Evolutionary conservation across 805 yeast genomes (phyloP).

Genomic region (Soucietia sequanensis): DNA sequence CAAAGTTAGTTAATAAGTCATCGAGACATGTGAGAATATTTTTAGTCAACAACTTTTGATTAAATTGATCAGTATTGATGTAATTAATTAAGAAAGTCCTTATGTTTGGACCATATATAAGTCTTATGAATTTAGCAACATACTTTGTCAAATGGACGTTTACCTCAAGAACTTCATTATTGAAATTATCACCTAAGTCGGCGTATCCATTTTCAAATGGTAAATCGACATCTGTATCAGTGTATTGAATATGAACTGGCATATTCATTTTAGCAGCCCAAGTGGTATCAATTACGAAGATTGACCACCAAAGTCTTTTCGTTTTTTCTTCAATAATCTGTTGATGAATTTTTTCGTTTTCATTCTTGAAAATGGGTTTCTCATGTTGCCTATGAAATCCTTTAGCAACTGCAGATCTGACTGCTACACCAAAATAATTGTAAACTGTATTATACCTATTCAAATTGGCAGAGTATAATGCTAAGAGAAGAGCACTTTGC

Average conservation of each 20-base stretch:
- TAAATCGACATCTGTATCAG: slow-evolving; percentile 42
- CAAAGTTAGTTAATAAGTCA: slow-evolving; percentile 32
- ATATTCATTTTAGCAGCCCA: slow-evolving; percentile 40
- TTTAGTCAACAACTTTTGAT: slow-evolving; percentile 31
- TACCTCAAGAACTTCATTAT: slow-evolving; percentile 27
- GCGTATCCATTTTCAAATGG: slow-evolving; percentile 33
- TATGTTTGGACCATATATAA: slow-evolving; percentile 40
- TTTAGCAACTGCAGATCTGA: slow-evolving; percentile 35
- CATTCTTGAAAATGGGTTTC: slow-evolving; percentile 1
- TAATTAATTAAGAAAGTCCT: slow-evolving; percentile 39
- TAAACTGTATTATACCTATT: slow-evolving; percentile 37
- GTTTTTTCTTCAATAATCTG: slow-evolving; percentile 21
- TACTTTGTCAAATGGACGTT: slow-evolving; percentile 41
- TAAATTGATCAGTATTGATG: slow-evolving; percentile 40
- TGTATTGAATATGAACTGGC: slow-evolving; percentile 41
- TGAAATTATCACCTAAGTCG: slow-evolving; percentile 28
- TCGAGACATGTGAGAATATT: slow-evolving; percentile 27
- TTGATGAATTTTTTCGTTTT: background rate
- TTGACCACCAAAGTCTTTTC: slow-evolving; percentile 43
- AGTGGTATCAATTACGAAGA: slow-evolving; percentile 36
- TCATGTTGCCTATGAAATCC: slow-evolving; percentile 35
- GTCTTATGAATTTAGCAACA: slow-evolving; percentile 32
- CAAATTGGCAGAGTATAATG: slow-evolving; percentile 36
- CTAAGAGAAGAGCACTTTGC: slow-evolving; percentile 33
- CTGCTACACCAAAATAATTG: slow-evolving; percentile 40